Evolutionary conservation across 257 asterid genomes (phyloP), one percentile per base, ranked within the genome.

Genomic region (Primulina eburnea): DNA sequence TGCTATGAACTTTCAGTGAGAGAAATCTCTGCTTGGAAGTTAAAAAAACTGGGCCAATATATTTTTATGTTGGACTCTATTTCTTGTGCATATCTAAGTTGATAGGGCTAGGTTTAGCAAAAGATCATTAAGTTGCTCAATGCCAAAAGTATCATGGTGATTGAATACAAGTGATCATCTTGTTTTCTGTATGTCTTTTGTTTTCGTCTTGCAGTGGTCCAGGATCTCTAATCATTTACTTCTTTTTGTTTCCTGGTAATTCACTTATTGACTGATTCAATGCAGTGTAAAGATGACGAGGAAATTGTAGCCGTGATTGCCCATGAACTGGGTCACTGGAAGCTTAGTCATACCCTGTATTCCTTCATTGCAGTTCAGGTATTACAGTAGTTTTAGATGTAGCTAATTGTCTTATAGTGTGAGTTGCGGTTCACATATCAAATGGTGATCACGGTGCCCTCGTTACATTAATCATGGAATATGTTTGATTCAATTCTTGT

Each of bases 321-420:
- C 63, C 99, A 94, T 79, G 99, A 94, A 75, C 85, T 94, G 78
- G 99, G 99, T 73, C 99, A 94, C 78, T 94, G 99, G 99, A 94
- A 89, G 82, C 96, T 94, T 67, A 89, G 83, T 79, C 99, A 92
- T 71, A 90, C 98, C 7, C 78, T 85, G 89, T 92, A 82, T 79
- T 87, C 97, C 84, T 92, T 92, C 78, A 64, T 94, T 60, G 96
- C 96, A 50, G 87, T 91, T 68, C 97, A 94, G 99, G 99, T 91
- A 83, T 74, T 82, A n/a, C 29, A 38, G 61, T 70, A 62, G 61
- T 38, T 74, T 61, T 64, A 28, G 59, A 57, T 61, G 35, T 38
- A 14, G 58, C 38, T 7, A 12, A 4, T 50, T 68, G 64, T 60
- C 34, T 60, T 32, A 8, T 2, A 17, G 58, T 32, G 33, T 28